Conservation (phyloP, 495 filamentous ascomycete genomes). For the Annulohypoxylon moriforme region DNA sequence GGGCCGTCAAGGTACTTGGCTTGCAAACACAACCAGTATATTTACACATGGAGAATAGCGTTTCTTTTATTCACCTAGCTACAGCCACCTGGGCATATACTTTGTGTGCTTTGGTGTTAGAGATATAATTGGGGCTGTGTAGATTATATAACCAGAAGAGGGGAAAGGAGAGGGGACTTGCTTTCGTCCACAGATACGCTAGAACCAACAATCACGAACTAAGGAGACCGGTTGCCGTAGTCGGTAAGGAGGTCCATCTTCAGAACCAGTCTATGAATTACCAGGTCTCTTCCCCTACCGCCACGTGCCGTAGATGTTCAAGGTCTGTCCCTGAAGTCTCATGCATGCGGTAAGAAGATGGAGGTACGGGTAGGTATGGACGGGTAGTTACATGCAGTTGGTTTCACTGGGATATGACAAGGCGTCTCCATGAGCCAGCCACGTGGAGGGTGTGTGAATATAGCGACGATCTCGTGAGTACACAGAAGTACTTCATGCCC, state of each 20-base stretch:
- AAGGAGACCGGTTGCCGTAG: not conserved
- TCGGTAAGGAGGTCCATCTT: not conserved
- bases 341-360: not conserved
- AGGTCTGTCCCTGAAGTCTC: not conserved
- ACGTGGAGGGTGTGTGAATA: conserved; percentile 3
- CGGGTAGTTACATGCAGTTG: not conserved
- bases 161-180: conserved; percentile 41
- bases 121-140: not conserved
- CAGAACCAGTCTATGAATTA: not conserved
- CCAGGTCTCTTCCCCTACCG: not conserved
- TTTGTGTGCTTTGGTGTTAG: not conserved
- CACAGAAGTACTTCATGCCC: not conserved
- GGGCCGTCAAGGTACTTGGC: not conserved
- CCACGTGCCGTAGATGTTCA: not conserved
- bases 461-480: not conserved
- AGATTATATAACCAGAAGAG: not conserved
- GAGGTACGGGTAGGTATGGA: not conserved
- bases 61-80: not conserved
- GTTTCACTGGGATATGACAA: not conserved
- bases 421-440: not conserved
- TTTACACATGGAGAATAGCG: not conserved
- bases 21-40: not conserved
- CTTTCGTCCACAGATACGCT: not conserved
- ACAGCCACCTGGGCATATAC: not conserved
- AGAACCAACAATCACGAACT: not conserved